Evolutionary conservation across 805 yeast species (phyloP), one percentile per base, ranked within the genome.

Genomic region (Candida pseudoglaebosa): DNA sequence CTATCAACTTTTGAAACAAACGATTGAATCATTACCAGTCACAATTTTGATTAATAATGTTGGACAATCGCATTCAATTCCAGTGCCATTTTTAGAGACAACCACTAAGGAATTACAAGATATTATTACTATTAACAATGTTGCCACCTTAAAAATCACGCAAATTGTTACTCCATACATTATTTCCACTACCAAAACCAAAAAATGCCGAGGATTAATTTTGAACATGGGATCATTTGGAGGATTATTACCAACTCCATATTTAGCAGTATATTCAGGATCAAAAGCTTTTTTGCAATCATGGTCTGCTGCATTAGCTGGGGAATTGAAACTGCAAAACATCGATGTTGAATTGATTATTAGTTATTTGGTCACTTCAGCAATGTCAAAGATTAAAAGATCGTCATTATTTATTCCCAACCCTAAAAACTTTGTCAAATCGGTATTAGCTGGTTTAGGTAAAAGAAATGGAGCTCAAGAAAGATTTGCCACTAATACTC

Each of bases 141-240:
- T 78, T 24, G 90, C 89, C 28, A 89, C 98, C 18, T 73, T 93
- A 49, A 78, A 80, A 47, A 78, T 90, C 48, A 90, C 99, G 13
- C 85, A 85, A 57, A 61, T 77, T n/a, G 76, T 89, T 20, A 71
- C 82, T 4, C 96, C 96, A 33, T 55, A 66, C n/a, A 80, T 93
- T 51, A 59, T 71, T 26, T 64, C 70, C 12, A 75, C 85, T 30
- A 71, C 78, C 18, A 63, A 66, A 30, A 50, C 57, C 17, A 53
- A 66, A 28, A 52, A 58, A 26, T 47, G 61, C n/a, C 75, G 77
- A 45, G 96, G 95, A 28, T 74, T 93, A 53, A 77, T 93, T 43
- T 70, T 93, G 50, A 89, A 93, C 21, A 87, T 93, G 96, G 97
- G 98, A 32, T 91, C 98, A 3, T 91, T 93, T 57, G 95, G 96